A percentile compares a stretch with the other conserved stretches of the same genome.
phyloP scores from a whole-genome alignment of 257 asterid species.

The Solanum chaucha region DNA sequence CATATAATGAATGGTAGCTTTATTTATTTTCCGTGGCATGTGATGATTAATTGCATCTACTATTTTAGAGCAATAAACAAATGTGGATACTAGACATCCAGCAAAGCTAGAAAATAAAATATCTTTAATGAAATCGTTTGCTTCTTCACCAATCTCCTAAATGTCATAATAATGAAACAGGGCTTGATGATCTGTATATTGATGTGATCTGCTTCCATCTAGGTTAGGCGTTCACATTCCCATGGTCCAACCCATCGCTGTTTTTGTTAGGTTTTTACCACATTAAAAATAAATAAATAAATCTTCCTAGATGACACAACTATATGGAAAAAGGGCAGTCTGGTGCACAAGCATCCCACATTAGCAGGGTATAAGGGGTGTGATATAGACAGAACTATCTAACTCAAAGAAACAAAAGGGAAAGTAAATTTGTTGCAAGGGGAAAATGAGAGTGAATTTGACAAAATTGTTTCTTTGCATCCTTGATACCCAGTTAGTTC shows the following conservation, averaged over 20 bases:
- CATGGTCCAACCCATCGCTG: background rate
- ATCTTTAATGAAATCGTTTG: background rate
- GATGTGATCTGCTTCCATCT: background rate
- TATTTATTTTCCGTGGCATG: background rate
- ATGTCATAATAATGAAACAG: background rate
- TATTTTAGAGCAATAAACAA: background rate
- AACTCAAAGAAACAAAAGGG: background rate
- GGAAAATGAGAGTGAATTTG: background rate
- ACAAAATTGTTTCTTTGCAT: slow-evolving; percentile 42
- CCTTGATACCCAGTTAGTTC: slow-evolving; percentile 18
- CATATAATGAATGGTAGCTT: background rate
- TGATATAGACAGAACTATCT: background rate
- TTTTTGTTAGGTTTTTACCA: background rate
- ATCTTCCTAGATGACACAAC: no score
- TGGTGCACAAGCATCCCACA: background rate
- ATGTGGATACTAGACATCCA: background rate
- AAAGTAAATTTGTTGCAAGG: background rate
- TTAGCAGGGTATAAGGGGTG: background rate
- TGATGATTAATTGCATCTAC: background rate
- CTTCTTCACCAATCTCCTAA: background rate
- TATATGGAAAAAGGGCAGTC: background rate
- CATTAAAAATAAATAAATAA: background rate
- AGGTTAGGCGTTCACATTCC: background rate
- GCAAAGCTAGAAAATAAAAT: background rate
- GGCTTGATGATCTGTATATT: background rate